Base-by-base conservation (phyloP, 208 protist genomes). In the Leishmania martiniquensis region DNA sequence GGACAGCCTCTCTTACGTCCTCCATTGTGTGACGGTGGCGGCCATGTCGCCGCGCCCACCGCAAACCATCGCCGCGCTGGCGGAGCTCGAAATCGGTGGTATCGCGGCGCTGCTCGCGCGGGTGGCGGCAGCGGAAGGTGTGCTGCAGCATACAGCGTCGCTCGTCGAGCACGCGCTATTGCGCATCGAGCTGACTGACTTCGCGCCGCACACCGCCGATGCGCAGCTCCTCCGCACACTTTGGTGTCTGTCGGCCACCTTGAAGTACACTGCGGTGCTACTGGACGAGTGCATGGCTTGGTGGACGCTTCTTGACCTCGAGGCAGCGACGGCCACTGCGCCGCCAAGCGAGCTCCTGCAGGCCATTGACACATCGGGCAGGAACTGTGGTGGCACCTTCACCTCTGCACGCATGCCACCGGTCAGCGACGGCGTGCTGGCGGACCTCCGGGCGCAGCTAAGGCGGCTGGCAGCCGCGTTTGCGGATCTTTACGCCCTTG, bases 231-330 rank as follows among this genome's bases (percentile, higher is more conserved):
- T 42, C 13, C 47, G 68, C 47, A 72, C 15, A 15, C 22, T 72
- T 42, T 57, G 44, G 47, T 57, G 29, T 25, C 49, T 74, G 32
- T 74, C 70, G 20, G 37, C 25, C 10, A 52, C 29, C 51, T 25
- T 74, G n/a, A 4, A 62, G 22, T 62, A 74, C 37, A 20, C 52
- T 12, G 70, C 34, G 6, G 20, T 22, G 34, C 51, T 79, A 37
- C 52, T 83, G 6, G 80, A 83, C 57, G 80, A 78, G 57, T 70
- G 59, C 42, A 44, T 55, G 37, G 68, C 59, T 29, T 78, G 66
- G 68, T 78, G 74, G 74, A 75, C 67, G 42, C 47, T 68, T 29
- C 69, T 83, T 9, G 60, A 78, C 49, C 67, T 83, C 29, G 73
- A 83, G 25, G 71, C 37, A 47, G 32, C 72, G 1, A 55, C 60